Base-by-base conservation (phyloP, 2,329 filamentous ascomycete genomes). In the Pyrenochaeta sp. region DNA sequence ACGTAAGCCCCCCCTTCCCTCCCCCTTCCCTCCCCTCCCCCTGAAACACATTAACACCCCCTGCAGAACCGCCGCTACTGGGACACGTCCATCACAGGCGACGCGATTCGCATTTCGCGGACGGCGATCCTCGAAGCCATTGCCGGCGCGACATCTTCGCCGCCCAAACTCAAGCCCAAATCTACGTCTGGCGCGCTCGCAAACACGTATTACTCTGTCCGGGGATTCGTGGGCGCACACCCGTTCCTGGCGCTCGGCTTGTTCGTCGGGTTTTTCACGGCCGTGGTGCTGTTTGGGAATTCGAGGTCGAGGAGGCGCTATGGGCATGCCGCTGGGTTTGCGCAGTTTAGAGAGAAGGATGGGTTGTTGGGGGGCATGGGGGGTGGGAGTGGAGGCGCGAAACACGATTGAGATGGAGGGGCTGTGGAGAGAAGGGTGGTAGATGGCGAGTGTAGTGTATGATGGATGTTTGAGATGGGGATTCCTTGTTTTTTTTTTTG, bases 71-170 rank as follows among this genome's bases (percentile, higher is more conserved):
- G 89, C 60, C 86, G 88, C 54, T 99, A 96, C 76, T 99, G 94
- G 94, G 94, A 99, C 67, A 84, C 81, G 21, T 96, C 92, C 32
- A 86, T 88, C 49, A 94, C 90, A 3, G 93, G 92, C 55, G 93
- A 94, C 72, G 83, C 87, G 51, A 97, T 99, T 65, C 86, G 92
- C 58, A 87, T 92, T 40, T 94, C 88, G 18, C 87, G 94, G 51
- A 93, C 90, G 3, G 91, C 89, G 3, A 96, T 96, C 65, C 83
- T 96, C 50, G 92, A 96, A 73, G 96, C 91, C 10, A 77, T 92
- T 41, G 82, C 82, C 60, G 88, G 89, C 66, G 81, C 90, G 48
- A 82, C 88, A 7, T 77, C 82, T 17, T 82, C 81, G 35, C 86
- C 86, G 35, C 82, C 88, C 32, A 84, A 85, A 65, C 87, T 95